Evolutionary conservation across 2,329 filamentous ascomycete genomes (phyloP).

Genomic region (Alternaria brassicicola): DNA sequence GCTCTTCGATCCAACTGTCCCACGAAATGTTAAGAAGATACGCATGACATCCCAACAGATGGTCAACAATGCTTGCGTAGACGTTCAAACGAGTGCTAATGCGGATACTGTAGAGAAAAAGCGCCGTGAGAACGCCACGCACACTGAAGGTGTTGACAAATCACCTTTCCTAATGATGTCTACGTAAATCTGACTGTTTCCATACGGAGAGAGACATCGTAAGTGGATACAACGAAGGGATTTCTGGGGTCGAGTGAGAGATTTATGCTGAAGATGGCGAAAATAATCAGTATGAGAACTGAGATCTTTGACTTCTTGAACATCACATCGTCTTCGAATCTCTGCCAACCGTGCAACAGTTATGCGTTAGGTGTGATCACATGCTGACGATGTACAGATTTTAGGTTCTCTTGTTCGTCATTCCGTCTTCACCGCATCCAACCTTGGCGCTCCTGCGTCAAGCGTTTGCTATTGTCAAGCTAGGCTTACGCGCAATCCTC

Average conservation of each 20-base stretch:
- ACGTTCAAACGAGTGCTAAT: neutral
- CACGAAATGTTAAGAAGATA: no score
- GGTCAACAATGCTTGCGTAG: neutral
- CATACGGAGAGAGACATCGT: neutral
- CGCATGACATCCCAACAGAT: neutral
- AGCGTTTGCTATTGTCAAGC: neutral
- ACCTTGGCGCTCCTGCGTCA: neutral
- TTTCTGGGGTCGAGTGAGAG: neutral
- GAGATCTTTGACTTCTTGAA: neutral
- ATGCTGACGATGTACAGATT: neutral
- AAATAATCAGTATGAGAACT: neutral
- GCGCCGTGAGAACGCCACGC: neutral
- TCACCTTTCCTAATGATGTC: neutral
- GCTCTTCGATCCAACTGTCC: no score
- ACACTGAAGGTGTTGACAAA: neutral
- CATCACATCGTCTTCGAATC: no score
- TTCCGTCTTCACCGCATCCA: neutral
- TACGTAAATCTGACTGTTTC: neutral
- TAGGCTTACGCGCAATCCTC: neutral
- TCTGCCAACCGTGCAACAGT: neutral
- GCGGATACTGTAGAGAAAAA: neutral
- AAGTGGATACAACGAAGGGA: no score
- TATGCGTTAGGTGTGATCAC: neutral
- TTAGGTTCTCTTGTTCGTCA: no score
- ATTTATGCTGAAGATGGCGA: neutral